These are phyloP conservation scores for Diplosphaera chodatii DNA, from an alignment of 139 green algal genomes.

Conservation along the genomic window DNA sequence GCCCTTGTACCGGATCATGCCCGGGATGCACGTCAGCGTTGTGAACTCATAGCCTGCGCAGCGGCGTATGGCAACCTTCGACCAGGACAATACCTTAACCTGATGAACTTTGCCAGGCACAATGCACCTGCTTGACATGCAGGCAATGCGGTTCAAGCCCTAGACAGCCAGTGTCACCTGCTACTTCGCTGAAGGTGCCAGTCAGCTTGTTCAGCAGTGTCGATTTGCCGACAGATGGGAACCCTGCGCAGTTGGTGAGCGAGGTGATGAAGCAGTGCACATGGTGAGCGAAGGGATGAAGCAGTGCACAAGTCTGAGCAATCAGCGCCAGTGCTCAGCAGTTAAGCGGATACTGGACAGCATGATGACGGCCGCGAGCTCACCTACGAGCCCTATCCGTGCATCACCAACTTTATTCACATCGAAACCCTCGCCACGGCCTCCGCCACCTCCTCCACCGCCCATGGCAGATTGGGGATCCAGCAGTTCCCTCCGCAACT, in stretches of 20 bases:
- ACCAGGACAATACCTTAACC: too few relatives aligned
- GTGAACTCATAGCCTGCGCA: constrained; percentile 98
- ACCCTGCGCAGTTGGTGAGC: too few relatives aligned
- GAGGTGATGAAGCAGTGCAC: too few relatives aligned
- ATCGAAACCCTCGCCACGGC: constrained; percentile 80
- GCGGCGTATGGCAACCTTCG: too few relatives aligned
- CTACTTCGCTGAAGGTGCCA: constrained; percentile 91
- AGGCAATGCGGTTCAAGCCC: too few relatives aligned
- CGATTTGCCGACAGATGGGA: constrained; percentile 97
- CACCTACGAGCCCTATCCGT: constrained; percentile 76
- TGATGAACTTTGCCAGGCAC: too few relatives aligned
- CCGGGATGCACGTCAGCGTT: constrained; percentile 93
- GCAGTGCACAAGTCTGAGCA: too few relatives aligned
- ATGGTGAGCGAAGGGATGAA: too few relatives aligned
- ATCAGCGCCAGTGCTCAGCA: too few relatives aligned
- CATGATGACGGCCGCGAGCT: too few relatives aligned
- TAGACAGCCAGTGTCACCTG: neutral
- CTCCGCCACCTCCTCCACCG: constrained; percentile 69
- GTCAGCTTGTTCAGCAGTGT: constrained; percentile 98
- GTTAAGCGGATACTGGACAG: too few relatives aligned
- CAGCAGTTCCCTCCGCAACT: constrained; percentile 91
- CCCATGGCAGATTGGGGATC: constrained; percentile 60
- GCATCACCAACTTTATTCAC: constrained; percentile 97
- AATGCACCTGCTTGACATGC: too few relatives aligned
- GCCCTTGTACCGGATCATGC: constrained; percentile 84